Evolutionary conservation across 2,329 filamentous ascomycete genomes (phyloP), one percentile per base, ranked within the genome.

Genomic region (Stachybotrys elegans): DNA sequence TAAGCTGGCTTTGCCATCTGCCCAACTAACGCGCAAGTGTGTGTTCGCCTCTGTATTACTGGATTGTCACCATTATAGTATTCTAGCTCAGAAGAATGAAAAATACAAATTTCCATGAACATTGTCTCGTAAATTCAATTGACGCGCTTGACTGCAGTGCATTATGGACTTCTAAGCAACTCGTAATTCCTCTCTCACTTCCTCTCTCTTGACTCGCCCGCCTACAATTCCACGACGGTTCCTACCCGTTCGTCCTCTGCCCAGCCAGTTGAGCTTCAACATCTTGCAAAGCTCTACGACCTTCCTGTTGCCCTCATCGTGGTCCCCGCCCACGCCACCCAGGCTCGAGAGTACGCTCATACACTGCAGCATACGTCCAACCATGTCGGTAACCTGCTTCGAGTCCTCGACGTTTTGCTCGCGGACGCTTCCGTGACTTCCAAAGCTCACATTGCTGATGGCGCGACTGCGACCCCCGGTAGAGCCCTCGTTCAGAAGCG

Each of bases 241-340:
- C 50, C 93, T 75, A 0, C 93, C 93, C 4, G 90, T 97, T 27
- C 93, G 72, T 0, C 92, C 92, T 38, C 93, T 75, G 0, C 92
- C 92, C 2, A 98, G 76, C 93, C 93, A 98, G 64, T 98, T 98
- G 57, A 96, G 81, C 68, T 97, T 98, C 48, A 98, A 71, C 55
- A 93, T 83, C 59, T 88, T 85, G 45, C 86, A 89, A 49, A 98
- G 70, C 57, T 91, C 80, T 49, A 92, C 86, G 57, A 97, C 86
- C 65, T 85, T 88, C 45, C 76, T 78, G 59, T 92, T 88, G 2
- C 80, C 76, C 29, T 85, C 81, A 51, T 94, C 88, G 17, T 79
- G 78, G 39, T 57, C 62, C 8, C 78, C 79, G 9, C 78, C 79
- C 1, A 75, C 81, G 37, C 58, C 61, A 19, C 72, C 84, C 12